phyloP scores from a whole-genome alignment of 192 early-diverging fungal species.

The Coemansia reversa region DNA sequence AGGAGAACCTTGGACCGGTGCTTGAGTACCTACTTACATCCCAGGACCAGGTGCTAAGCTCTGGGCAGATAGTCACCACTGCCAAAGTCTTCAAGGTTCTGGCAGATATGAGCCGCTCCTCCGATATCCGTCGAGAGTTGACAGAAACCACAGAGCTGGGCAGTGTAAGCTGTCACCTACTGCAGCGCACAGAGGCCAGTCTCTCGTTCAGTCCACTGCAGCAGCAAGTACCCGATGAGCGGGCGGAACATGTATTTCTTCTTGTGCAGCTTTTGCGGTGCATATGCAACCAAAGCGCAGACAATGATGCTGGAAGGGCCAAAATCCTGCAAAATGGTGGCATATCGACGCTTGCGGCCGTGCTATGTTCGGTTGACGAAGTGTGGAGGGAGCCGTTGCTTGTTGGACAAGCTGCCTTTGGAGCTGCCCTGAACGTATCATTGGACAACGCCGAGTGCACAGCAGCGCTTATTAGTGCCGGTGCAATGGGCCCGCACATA shows the following conservation, averaged over 20 bases:
- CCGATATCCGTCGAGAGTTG: constrained; percentile 12
- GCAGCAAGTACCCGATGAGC: background rate
- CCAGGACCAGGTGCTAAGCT: constrained; percentile 9
- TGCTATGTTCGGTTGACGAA: constrained; percentile 13
- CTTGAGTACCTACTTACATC: constrained; percentile 3
- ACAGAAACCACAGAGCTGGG: constrained; percentile 11
- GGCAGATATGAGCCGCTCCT: constrained; percentile 33
- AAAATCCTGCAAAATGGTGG: constrained; percentile 16
- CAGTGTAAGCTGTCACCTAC: constrained; percentile 6
- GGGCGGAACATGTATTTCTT: constrained; percentile 34
- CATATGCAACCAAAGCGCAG: constrained; percentile 47
- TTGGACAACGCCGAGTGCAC: constrained; percentile 25
- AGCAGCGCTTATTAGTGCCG: constrained; percentile 13
- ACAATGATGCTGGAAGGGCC: constrained; percentile 28
- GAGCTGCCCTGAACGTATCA: constrained; percentile 39
- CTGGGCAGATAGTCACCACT: constrained; percentile 10
- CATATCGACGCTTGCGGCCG: constrained; percentile 8
- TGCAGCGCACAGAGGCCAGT: constrained; percentile 12
- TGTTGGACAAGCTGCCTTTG: constrained; percentile 42
- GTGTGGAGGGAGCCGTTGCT: constrained; percentile 32
- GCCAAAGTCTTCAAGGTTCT: constrained; percentile 38
- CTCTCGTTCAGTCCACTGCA: background rate
- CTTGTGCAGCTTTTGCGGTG: constrained; percentile 41
- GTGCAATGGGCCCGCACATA: constrained; percentile 23
- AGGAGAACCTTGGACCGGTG: constrained; percentile 4